Evolutionary conservation across 345 rosid species (phyloP).

Genomic region (Sisymbrium irio): DNA sequence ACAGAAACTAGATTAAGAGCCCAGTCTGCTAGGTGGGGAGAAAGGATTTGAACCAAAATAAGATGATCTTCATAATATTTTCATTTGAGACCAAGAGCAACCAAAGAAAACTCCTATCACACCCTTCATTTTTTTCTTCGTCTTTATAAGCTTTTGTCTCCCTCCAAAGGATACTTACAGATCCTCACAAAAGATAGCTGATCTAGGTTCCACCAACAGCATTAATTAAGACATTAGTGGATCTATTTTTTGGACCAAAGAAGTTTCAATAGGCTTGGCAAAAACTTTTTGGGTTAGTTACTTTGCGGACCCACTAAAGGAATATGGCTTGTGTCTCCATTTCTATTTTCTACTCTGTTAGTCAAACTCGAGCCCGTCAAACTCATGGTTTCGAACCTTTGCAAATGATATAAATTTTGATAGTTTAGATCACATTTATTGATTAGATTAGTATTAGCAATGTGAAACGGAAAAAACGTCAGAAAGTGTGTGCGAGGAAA

Average conservation of each 20-base stretch:
- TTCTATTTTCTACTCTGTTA: background rate
- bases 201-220: background rate
- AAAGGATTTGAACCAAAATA: background rate
- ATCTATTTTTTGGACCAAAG: background rate
- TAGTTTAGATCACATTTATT: background rate
- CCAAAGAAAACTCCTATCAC: background rate
- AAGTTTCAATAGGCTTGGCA: conserved; percentile 1
- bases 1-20: background rate
- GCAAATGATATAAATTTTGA: background rate
- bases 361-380: conserved; percentile 37
- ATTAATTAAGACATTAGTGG: background rate
- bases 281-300: background rate
- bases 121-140: background rate
- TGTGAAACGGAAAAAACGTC: conserved; percentile 31
- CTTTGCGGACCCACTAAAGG: conserved; percentile 9
- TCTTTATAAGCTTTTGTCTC: background rate
- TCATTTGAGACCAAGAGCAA: background rate
- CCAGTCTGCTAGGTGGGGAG: background rate
- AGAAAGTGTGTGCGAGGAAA: conserved; percentile 22
- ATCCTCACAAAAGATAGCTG: background rate
- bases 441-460: background rate
- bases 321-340: conserved; percentile 17
- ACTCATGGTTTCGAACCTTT: conserved; percentile 18
- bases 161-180: background rate
- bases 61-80: background rate